These are phyloP conservation scores for Brasenia schreberi DNA, from an alignment of 164 flowering plant species.

Conservation along the genomic window DNA sequence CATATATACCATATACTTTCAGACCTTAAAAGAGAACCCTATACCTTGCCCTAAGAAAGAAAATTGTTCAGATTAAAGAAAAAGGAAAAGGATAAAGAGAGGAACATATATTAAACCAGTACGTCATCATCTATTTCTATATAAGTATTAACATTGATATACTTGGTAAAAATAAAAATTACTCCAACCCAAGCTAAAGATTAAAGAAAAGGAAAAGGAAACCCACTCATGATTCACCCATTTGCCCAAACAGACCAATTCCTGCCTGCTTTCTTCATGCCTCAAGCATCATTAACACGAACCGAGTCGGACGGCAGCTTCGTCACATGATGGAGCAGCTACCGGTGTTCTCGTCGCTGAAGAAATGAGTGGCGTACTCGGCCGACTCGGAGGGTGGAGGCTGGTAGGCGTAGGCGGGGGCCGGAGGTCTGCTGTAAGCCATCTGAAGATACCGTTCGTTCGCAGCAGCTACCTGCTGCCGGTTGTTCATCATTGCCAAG, in stretches of 20 bases:
- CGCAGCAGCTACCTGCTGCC: slow-evolving; percentile 59
- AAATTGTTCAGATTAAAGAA: not conserved
- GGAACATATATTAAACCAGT: not conserved
- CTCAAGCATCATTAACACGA: not conserved
- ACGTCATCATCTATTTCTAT: not conserved
- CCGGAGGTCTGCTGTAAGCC: slow-evolving; percentile 77
- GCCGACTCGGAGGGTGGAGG: slow-evolving; percentile 21
- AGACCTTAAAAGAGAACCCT: not conserved
- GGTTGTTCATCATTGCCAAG: slow-evolving; percentile 60
- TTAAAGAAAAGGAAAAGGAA: not conserved
- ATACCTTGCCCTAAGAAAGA: no score
- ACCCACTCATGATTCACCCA: not conserved
- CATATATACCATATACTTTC: no score
- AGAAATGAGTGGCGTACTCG: slow-evolving; percentile 22
- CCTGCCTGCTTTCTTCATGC: not conserved
- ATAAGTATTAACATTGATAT: not conserved
- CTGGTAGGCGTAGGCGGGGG: slow-evolving; percentile 54
- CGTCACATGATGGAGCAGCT: slow-evolving; percentile 84
- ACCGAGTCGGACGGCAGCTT: not conserved
- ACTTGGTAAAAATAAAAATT: not conserved
- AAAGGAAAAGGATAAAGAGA: not conserved
- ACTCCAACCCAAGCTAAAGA: not conserved
- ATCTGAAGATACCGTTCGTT: slow-evolving; percentile 71
- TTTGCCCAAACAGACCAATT: not conserved
- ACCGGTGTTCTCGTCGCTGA: slow-evolving; percentile 82